Percentiles rank a stretch among this genome's conserved stretches.
These are phyloP conservation scores for Epithemia pelagica DNA, from an alignment of 108 stramenopile species.

Conservation along the genomic window DNA sequence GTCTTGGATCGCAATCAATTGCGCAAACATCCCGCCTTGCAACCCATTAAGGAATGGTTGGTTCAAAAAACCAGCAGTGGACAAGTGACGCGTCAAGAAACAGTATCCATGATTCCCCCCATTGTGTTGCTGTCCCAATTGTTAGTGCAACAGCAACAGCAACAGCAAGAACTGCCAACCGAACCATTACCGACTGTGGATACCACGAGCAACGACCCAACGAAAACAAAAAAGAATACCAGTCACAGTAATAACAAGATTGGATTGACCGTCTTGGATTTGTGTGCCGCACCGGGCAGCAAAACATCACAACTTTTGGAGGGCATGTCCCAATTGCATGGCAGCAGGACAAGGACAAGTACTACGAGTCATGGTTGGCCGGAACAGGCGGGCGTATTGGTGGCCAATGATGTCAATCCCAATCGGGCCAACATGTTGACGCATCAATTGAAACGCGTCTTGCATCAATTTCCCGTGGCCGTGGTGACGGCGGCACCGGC, in stretches of 20 bases:
- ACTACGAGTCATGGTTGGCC: too few species aligned
- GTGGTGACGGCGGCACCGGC: slow-evolving; percentile 89
- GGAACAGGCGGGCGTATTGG: too few species aligned
- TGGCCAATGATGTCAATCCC: slow-evolving; percentile 92
- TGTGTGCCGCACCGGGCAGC: slow-evolving; percentile 98
- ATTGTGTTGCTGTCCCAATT: too few species aligned
- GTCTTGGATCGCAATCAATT: slow-evolving; percentile 70
- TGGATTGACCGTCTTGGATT: slow-evolving; percentile 85
- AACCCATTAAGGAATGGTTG: slow-evolving; percentile 64
- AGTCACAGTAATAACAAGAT: too few species aligned
- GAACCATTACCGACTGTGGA: too few species aligned
- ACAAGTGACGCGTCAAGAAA: slow-evolving; percentile 94
- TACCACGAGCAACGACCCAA: slow-evolving; percentile 72
- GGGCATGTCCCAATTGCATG: slow-evolving; percentile 3
- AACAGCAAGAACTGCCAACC: too few species aligned
- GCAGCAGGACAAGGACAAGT: too few species aligned
- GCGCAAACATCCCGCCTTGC: slow-evolving; percentile 51
- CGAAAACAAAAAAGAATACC: too few species aligned
- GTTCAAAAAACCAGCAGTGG: slow-evolving; percentile 77
- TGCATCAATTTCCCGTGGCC: slow-evolving; percentile 65
- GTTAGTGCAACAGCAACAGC: too few species aligned
- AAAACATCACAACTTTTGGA: slow-evolving; percentile 98
- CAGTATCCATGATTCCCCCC: slow-evolving; percentile 98
- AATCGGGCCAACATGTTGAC: slow-evolving; percentile 97
- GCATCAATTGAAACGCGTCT: slow-evolving; percentile 83